phyloP scores from a whole-genome alignment of 2,329 filamentous ascomycete genomes.

The Botryotinia narcissicola region DNA sequence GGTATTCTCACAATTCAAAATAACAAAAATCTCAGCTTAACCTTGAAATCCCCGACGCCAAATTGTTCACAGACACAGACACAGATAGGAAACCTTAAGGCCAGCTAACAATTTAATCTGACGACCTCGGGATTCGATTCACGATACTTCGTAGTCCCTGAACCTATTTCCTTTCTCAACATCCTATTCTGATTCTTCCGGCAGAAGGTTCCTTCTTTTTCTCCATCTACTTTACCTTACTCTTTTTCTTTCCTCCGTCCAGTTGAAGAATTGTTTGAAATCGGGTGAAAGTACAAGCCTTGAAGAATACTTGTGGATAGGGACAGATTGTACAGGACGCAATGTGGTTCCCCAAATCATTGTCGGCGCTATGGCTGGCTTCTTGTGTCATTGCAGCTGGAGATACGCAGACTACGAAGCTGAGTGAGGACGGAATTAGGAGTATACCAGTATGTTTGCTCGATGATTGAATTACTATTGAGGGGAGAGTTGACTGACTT shows the following conservation, averaged over 20 bases:
- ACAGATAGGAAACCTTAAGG: conserved; percentile 2
- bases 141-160: not conserved
- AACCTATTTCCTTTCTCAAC: not conserved
- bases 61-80: conserved; percentile 1
- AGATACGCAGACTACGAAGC: conserved; percentile 38
- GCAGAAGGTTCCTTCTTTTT: not conserved
- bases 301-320: conserved; percentile 12
- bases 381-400: conserved; percentile 39
- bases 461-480: not conserved
- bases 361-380: conserved; percentile 39
- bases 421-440: conserved; percentile 49
- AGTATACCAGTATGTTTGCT: conserved; percentile 58
- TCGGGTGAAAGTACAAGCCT: not conserved
- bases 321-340: conserved; percentile 20
- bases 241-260: not conserved
- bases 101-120: conserved; percentile 8
- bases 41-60: not conserved
- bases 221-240: conserved; percentile 6
- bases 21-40: conserved; percentile 9
- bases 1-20: not conserved
- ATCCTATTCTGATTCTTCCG: not conserved
- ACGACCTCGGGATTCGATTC: not conserved
- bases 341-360: conserved; percentile 36
- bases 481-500: conserved; percentile 13
- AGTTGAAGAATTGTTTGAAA: not conserved